Evolutionary conservation across 768 basidiomycete species (phyloP).

Genomic region (Suillus weaverae): DNA sequence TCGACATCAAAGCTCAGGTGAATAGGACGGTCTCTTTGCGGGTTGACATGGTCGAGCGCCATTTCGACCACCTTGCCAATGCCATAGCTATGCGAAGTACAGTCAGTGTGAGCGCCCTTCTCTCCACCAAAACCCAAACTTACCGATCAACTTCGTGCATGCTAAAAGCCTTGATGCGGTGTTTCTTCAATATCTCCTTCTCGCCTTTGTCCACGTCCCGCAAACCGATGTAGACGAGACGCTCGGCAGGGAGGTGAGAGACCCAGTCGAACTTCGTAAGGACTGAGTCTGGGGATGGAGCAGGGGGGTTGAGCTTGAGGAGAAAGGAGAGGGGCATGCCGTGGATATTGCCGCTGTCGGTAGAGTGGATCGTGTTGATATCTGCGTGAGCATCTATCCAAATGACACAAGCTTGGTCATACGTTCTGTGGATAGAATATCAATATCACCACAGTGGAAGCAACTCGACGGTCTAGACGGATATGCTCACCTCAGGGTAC

Average conservation of each 20-base stretch:
- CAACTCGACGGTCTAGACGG: background rate
- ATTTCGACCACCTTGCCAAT: constrained; percentile 95
- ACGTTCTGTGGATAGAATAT: constrained; percentile 42
- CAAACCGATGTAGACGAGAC: constrained; percentile 95
- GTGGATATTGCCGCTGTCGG: constrained; percentile 91
- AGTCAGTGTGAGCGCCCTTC: constrained; percentile 45
- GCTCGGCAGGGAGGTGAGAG: constrained; percentile 64
- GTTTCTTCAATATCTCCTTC: constrained; percentile 78
- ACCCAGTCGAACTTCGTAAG: constrained; percentile 51
- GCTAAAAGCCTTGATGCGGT: constrained; percentile 81
- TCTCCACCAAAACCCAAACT: constrained; percentile 53
- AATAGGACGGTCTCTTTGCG: constrained; percentile 77
- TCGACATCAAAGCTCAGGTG: constrained; percentile 98
- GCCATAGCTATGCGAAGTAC: constrained; percentile 55
- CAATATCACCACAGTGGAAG: constrained; percentile 8
- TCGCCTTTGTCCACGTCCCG: constrained; percentile 91
- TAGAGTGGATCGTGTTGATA: constrained; percentile 87
- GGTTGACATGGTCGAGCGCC: constrained; percentile 94
- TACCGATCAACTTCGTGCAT: constrained; percentile 85
- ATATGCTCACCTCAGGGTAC: constrained; percentile 67
- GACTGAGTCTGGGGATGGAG: constrained; percentile 20
- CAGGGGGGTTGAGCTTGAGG: constrained; percentile 43
- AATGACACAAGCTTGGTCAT: constrained; percentile 83
- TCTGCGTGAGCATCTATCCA: constrained; percentile 99
- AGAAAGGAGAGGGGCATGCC: constrained; percentile 99